A percentile compares a stretch with the other conserved stretches of the same genome.
phyloP scores from a whole-genome alignment of 164 flowering plant genomes.

The Chloranthus sessilifolius region DNA sequence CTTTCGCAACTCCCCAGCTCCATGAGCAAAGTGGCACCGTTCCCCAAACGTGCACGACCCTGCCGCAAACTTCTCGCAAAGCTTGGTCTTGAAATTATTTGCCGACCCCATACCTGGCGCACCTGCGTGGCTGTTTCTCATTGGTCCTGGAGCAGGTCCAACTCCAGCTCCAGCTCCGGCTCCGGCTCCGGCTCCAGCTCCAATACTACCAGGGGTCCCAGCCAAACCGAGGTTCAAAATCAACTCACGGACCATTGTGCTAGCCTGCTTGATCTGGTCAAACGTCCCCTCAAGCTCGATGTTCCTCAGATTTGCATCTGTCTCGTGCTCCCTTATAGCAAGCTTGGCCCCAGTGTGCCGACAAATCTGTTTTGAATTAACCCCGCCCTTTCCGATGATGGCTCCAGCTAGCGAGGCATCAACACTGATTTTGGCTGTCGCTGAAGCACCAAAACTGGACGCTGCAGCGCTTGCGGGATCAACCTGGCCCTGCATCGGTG shows the following conservation, averaged over 20 bases:
- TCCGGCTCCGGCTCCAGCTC: too few relatives aligned
- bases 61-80: constrained; percentile 59
- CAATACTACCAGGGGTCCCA: too few relatives aligned
- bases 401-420: constrained; percentile 75
- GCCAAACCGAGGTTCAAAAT: constrained; percentile 32
- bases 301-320: constrained; percentile 57
- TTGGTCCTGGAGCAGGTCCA: constrained; percentile 22
- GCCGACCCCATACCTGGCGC: constrained; percentile 15
- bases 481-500: constrained; percentile 30
- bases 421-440: constrained; percentile 75
- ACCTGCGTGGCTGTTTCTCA: constrained; percentile 11
- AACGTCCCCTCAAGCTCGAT: constrained; percentile 78
- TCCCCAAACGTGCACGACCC: constrained; percentile 75
- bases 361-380: constrained; percentile 73
- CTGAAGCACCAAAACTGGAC: constrained; percentile 65
- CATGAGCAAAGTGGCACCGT: constrained; percentile 77
- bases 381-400: constrained; percentile 71
- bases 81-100: constrained; percentile 56
- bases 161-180: too few relatives aligned
- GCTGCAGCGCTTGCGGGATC: constrained; percentile 28
- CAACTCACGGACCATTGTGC: constrained; percentile 67
- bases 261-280: constrained; percentile 78
- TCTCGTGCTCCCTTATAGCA: constrained; percentile 57
- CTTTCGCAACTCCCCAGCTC: constrained; percentile 54
- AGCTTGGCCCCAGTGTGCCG: constrained; percentile 67